Conservation (phyloP, 805 yeast species). For the Teunomyces panamensis region DNA sequence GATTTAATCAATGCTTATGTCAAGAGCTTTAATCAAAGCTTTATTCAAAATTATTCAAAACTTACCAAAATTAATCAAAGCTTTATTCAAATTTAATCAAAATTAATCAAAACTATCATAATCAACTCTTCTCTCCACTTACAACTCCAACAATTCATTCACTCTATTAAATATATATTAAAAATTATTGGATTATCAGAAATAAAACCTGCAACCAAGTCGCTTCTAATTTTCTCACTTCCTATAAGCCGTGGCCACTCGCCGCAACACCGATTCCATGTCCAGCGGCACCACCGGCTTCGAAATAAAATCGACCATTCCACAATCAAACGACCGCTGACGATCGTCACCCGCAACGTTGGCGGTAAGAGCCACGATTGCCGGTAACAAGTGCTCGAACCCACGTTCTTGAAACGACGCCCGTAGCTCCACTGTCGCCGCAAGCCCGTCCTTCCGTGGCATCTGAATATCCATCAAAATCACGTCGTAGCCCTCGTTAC, state of each 20-base stretch:
- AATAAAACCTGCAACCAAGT: too few relatives aligned
- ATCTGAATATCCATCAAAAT: conserved; percentile 57
- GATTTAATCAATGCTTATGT: too few relatives aligned
- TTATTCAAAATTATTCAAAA: too few relatives aligned
- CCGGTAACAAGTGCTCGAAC: conserved; percentile 24
- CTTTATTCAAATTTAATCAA: too few relatives aligned
- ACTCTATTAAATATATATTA: too few relatives aligned
- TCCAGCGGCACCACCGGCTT: conserved; percentile 52
- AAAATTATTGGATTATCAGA: too few relatives aligned
- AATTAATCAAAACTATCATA: too few relatives aligned
- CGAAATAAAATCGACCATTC: conserved; percentile 52
- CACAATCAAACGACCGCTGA: conserved; percentile 43
- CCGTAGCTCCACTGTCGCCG: conserved; percentile 41
- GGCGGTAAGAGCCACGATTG: conserved; percentile 48
- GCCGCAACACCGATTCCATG: conserved; percentile 33
- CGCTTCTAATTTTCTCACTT: too few relatives aligned
- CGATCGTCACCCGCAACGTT: conserved; percentile 55
- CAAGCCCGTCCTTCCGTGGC: conserved; percentile 58
- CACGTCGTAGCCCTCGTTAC: conserved; percentile 41
- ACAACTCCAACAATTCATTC: too few relatives aligned
- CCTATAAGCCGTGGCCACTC: conserved; percentile 1
- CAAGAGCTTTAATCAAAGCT: too few relatives aligned
- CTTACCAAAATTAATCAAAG: too few relatives aligned
- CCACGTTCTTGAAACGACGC: conserved; percentile 23
- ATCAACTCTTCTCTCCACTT: neutral